Evolutionary conservation across 2,329 filamentous ascomycete genomes (phyloP).

Genomic region (Trichoderma citrinoviride): DNA sequence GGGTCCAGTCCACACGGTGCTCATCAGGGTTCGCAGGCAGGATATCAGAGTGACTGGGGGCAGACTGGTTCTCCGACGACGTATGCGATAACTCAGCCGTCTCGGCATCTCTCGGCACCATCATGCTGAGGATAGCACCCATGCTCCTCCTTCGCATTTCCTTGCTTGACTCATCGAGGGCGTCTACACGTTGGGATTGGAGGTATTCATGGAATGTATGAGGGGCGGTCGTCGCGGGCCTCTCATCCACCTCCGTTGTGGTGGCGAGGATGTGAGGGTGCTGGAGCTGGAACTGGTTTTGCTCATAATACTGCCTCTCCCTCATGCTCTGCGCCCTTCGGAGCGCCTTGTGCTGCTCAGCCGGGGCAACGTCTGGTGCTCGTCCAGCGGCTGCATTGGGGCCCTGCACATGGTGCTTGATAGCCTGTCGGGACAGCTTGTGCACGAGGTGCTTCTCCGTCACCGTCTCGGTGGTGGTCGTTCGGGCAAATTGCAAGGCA

Average conservation of each 20-base stretch:
- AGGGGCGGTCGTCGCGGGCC: constrained; percentile 23
- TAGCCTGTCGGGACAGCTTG: constrained; percentile 43
- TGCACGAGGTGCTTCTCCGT: constrained; percentile 40
- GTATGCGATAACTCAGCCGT: neutral
- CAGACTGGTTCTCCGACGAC: constrained; percentile 2
- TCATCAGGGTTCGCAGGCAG: constrained; percentile 30
- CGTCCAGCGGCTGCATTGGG: constrained; percentile 26
- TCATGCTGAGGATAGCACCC: constrained; percentile 33
- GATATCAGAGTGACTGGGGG: constrained; percentile 29
- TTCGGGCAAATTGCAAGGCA: constrained; percentile 53
- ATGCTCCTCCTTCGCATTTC: constrained; percentile 39
- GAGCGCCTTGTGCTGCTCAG: constrained; percentile 38
- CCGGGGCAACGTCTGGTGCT: constrained; percentile 33
- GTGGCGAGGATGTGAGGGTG: constrained; percentile 38
- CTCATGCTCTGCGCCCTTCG: constrained; percentile 40
- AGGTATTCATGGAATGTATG: constrained; percentile 16
- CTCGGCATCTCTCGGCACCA: constrained; percentile 16
- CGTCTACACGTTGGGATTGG: neutral
- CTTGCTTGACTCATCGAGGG: neutral
- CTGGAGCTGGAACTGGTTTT: constrained; percentile 48
- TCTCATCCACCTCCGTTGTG: constrained; percentile 36
- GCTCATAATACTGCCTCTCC: constrained; percentile 39
- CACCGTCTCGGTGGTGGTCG: constrained; percentile 47
- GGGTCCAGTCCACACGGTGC: constrained; percentile 56
- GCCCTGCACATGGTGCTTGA: constrained; percentile 42